Conservation (phyloP, 352 stramenopile species). For the Pythium oligandrum region DNA sequence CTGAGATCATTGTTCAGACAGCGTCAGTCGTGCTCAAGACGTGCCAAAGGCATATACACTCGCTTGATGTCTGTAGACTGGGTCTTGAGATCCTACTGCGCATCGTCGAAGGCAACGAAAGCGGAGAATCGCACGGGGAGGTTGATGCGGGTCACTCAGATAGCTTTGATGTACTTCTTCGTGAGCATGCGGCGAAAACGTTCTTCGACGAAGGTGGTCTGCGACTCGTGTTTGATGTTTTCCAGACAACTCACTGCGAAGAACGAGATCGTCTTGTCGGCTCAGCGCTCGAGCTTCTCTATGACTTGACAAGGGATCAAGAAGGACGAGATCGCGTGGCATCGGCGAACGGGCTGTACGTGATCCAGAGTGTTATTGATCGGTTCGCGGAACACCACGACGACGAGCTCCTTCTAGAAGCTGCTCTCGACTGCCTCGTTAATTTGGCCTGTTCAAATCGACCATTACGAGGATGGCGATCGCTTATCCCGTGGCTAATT, state of each 20-base stretch:
- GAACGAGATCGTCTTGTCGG: conserved; percentile 14
- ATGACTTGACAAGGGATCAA: conserved; percentile 27
- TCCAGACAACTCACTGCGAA: conserved; percentile 3
- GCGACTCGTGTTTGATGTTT: conserved; percentile 10
- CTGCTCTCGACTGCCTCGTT: conserved; percentile 37
- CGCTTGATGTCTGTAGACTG: neutral
- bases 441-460: conserved; percentile 38
- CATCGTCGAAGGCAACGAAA: conserved; percentile 6
- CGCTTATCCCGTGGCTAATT: conserved; percentile 29
- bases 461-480: conserved; percentile 21
- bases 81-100: conserved; percentile 10
- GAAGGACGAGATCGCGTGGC: conserved; percentile 23
- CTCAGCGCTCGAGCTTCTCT: conserved; percentile 28
- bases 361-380: conserved; percentile 26
- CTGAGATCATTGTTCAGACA: no score
- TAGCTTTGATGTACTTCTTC: no score
- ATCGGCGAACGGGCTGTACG: conserved; percentile 20
- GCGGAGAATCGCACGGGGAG: neutral
- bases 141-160: no score
- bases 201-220: conserved; percentile 8
- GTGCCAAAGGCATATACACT: conserved; percentile 5
- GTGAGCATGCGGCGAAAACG: neutral
- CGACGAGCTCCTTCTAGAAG: conserved; percentile 25
- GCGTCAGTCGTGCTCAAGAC: no score
- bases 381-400: conserved; percentile 17